Evolutionary conservation across 2,329 filamentous ascomycete species (phyloP), one percentile per base, ranked within the genome.

Genomic region (Lecanicillium sp.): DNA sequence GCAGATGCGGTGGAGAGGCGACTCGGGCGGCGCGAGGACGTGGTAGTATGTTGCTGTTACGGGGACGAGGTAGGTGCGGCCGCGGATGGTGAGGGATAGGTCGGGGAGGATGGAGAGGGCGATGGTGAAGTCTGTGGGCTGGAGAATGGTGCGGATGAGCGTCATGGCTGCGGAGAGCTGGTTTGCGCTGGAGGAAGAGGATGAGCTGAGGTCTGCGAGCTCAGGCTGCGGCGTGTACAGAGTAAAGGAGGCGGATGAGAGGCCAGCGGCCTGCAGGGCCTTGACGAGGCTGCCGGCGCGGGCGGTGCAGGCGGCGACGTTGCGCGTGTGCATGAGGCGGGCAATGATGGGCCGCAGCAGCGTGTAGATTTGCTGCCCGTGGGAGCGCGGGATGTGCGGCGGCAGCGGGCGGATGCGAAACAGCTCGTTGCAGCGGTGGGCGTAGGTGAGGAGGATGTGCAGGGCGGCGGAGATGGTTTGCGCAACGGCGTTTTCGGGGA

Each of bases 371-470:
- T 66, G 64, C 31, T 63, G 59, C 4, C 61, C 56, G 9, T 61
- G 49, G 19, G 57, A 49, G 36, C 61, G 58, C 18, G 55, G 45
- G 50, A 64, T 51, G 45, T 68, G 47, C 42, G 65, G 58, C 25
- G 65, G 54, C 25, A 62, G 47, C 29, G 79, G 68, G 20, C 80
- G 74, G 2, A 81, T 83, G 39, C 88, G 77, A 31, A 74, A 74
- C 29, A 78, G 68, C 44, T 87, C 75, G 47, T 82, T 88, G 54
- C 84, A 77, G 9, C 83, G 77, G 57, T 97, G 90, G 3, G 85
- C 79, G 46, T 89, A 81, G 35, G 75, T 77, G 7, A 97, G 76
- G 2, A 96, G 70, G 17, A 96, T 71, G 29, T 87, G 80, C 4
- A 95, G 70, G 0, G 77, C 72, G 36, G 84, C 66, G 3, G 77